Base-by-base conservation (phyloP, 2,329 filamentous ascomycete genomes). In the Mycogone perniciosa region DNA sequence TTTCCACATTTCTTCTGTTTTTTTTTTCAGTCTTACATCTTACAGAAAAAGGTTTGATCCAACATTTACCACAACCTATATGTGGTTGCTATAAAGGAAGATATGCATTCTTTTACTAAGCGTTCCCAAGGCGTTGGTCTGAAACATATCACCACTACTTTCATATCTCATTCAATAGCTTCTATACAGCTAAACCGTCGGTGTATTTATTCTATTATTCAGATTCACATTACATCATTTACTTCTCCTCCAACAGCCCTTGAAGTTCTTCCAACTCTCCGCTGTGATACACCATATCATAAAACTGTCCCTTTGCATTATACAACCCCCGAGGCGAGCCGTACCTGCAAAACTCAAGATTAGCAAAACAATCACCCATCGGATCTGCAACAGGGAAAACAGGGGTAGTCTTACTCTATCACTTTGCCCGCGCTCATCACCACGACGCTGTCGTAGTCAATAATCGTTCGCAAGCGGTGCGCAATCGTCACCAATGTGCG, bases 401-500 rank as follows among this genome's bases (percentile, higher is more conserved):
- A 10, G 34, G 30, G 11, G n/a, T 8, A 13, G 34, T 61, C 69
- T 62, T 69, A 76, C 74, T 82, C 79, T 7, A 78, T 57, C 6
- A 82, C 76, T 31, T 66, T 66, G 1, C 79, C 79, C 0, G 70
- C 72, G 6, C 71, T 72, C 75, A 83, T 75, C 11, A 83, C 79
- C 3, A 82, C 71, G 1, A 84, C 72, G 31, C 70, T 70, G 58
- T 84, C 79, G 55, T 80, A 82, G 61, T 82, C 79, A 51, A 80
- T 75, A 47, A 84, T 80, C 0, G 79, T 82, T 39, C 75, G 68
- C 44, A 82, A 63, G 4, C 79, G 72, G 62, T 82, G 79, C 6
- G 77, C 79, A 54, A 82, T 80, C 2, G 78, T 80, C 20, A 82
- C 73, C 4, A 82, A 67, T 7, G 79, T 82, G 27, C 76, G 69